Evolutionary conservation across 2,329 filamentous ascomycete species (phyloP).

Genomic region (Ceratocystis destructans): DNA sequence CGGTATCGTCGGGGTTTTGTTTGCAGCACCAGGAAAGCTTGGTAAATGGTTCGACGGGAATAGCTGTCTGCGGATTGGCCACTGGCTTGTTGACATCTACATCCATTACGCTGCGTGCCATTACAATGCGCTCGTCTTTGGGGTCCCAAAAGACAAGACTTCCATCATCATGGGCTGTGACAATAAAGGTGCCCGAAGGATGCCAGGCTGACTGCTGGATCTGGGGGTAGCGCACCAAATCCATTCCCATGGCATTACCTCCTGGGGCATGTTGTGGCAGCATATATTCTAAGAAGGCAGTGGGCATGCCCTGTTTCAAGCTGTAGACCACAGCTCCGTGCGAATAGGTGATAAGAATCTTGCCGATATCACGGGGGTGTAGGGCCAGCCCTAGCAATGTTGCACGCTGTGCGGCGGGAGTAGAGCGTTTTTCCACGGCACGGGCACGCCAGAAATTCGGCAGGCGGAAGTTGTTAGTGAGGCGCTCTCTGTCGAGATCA

Average conservation of each 20-base stretch:
- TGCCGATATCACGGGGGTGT: constrained; percentile 85
- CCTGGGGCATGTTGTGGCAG: constrained; percentile 71
- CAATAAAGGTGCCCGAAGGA: constrained; percentile 77
- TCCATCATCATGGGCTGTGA: constrained; percentile 79
- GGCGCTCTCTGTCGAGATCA: constrained; percentile 68
- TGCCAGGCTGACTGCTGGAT: constrained; percentile 85
- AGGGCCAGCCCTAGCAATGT: constrained; percentile 65
- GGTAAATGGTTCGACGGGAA: constrained; percentile 58
- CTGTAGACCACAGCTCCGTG: constrained; percentile 83
- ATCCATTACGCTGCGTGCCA: constrained; percentile 67
- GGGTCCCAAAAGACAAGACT: constrained; percentile 91
- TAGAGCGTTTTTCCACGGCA: constrained; percentile 48
- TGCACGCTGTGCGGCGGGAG: constrained; percentile 22
- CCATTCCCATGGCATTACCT: constrained; percentile 52
- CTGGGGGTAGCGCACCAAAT: constrained; percentile 53
- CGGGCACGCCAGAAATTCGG: constrained; percentile 74
- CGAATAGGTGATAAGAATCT: constrained; percentile 78
- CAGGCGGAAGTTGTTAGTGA: constrained; percentile 60
- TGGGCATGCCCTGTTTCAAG: constrained; percentile 75
- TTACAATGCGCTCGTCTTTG: constrained; percentile 71
- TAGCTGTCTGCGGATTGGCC: constrained; percentile 36
- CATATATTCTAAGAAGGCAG: constrained; percentile 71
- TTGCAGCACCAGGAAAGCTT: constrained; percentile 89
- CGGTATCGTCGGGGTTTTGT: constrained; percentile 84
- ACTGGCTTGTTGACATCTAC: constrained; percentile 58